Evolutionary conservation across 805 yeast genomes (phyloP).

Genomic region (Monosporozyma unispora): DNA sequence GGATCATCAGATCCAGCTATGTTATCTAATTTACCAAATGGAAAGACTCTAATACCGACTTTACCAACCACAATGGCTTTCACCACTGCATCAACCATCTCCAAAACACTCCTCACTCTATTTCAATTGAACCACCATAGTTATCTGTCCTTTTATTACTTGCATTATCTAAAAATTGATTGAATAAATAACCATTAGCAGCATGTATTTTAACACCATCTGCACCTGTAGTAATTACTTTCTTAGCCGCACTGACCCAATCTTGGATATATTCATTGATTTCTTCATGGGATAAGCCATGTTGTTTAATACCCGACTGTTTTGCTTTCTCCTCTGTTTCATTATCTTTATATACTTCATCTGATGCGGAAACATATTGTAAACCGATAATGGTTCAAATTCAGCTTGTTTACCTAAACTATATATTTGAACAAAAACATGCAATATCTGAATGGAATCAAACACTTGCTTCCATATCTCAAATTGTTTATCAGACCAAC

Average conservation of each 20-base stretch:
- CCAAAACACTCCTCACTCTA: conserved; percentile 37
- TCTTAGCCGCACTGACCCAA: conserved; percentile 39
- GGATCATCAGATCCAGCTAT: conserved; percentile 31
- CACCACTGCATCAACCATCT: conserved; percentile 40
- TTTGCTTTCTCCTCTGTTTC: conserved; percentile 28
- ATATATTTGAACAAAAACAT: conserved; percentile 43
- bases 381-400: conserved; percentile 31
- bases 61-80: conserved; percentile 44
- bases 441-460: conserved; percentile 41
- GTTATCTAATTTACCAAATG: conserved; percentile 33
- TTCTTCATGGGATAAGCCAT: conserved; percentile 23
- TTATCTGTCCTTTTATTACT: conserved; percentile 40
- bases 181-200: conserved; percentile 57
- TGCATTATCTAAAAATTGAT: conserved; percentile 43
- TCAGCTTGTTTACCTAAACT: conserved; percentile 35
- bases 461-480: conserved; percentile 40
- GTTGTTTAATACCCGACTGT: conserved; percentile 24
- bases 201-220: conserved; percentile 60
- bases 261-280: conserved; percentile 34
- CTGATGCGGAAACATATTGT: conserved; percentile 34
- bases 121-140: conserved; percentile 47
- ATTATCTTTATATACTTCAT: conserved; percentile 26
- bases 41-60: conserved; percentile 40
- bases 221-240: conserved; percentile 28
- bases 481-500: conserved; percentile 39